Evolutionary conservation across 352 stramenopile species (phyloP), one percentile per base, ranked within the genome.

Genomic region (Halophytophthora polymorphica): DNA sequence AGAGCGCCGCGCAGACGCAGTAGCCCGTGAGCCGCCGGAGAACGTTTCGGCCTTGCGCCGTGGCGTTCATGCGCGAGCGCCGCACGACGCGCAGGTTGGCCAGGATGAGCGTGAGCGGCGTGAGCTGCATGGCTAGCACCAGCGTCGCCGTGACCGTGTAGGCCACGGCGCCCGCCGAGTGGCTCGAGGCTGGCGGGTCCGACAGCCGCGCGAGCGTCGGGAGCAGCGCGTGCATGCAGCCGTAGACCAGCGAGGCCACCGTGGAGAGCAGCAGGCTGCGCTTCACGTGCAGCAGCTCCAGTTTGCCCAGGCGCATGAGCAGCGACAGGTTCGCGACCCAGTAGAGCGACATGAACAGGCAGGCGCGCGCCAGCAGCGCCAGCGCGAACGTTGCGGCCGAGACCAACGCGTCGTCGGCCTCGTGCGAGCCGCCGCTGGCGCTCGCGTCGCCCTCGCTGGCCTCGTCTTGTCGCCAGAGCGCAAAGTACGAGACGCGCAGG

Each of bases 311-410:
- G 37, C 78, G 72, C 69, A 89, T 76, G 54, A 87, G 69, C 62
- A 87, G 53, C 64, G 78, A 89, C 25, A 89, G 65, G 44, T 72
- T 87, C 33, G 72, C 52, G 56, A 86, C 69, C 78, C 78, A 89
- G 45, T 77, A 89, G 28, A 89, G 52, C 36, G 78, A 89, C 71
- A 84, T 87, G 69, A 87, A 87, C 59, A 89, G 83, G 46, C 66
- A 60, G 50, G 77, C 81, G 46, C 78, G 78, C 15, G 65, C 61
- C n/a, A 86, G 48, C 31, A 77, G 50, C 25, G 69, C 69, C 23
- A 83, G 33, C 17, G 71, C 31, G 35, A 73, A 61, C 35, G 25
- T 49, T 31, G 19, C 58, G 15, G 22, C 21, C 13, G 39, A 45
- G 46, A 51, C 25, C 8, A 28, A 37, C 12, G 25, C 25, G 8